Conservation (phyloP, 2,329 filamentous ascomycete species). For the Pseudohalonectria lignicola region DNA sequence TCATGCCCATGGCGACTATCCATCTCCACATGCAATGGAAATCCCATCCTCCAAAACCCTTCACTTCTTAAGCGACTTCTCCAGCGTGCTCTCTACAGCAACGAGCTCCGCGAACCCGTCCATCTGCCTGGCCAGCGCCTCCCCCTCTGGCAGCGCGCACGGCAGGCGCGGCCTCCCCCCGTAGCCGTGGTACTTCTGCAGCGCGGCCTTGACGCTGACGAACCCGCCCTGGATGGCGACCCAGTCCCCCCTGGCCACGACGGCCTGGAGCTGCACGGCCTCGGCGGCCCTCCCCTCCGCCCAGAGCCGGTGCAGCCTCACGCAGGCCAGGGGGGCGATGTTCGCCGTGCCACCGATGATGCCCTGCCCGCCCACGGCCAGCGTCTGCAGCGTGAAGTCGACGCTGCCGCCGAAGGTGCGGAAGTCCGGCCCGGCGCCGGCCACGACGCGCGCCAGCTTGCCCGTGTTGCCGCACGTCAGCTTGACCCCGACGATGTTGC, state of each 20-base stretch:
- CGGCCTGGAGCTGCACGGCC: constrained; percentile 45
- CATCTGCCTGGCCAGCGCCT: constrained; percentile 23
- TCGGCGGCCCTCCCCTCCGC: constrained; percentile 44
- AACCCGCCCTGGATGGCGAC: constrained; percentile 35
- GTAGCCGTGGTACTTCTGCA: constrained; percentile 27
- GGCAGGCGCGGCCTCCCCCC: constrained; percentile 26
- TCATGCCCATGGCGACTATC: too few species aligned
- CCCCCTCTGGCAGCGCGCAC: constrained; percentile 21
- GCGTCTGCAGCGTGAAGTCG: constrained; percentile 62
- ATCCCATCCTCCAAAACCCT: too few species aligned
- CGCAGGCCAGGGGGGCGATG: constrained; percentile 50
- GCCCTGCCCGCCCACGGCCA: constrained; percentile 60
- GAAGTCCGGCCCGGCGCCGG: constrained; percentile 37
- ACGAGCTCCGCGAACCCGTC: constrained; percentile 15
- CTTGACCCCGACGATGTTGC: constrained; percentile 54
- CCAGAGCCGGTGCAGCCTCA: constrained; percentile 49
- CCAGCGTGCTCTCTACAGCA: constrained; percentile 19
- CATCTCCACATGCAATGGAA: too few species aligned
- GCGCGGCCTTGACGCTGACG: constrained; percentile 33
- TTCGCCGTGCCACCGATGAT: constrained; percentile 65
- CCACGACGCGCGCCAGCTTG: constrained; percentile 39
- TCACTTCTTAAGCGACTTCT: constrained; percentile 5
- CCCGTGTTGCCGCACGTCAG: constrained; percentile 54
- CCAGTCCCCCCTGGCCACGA: constrained; percentile 34
- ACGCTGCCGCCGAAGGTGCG: constrained; percentile 62